Conservation (phyloP, 2,329 filamentous ascomycete genomes). For the Diaporthe citri region DNA sequence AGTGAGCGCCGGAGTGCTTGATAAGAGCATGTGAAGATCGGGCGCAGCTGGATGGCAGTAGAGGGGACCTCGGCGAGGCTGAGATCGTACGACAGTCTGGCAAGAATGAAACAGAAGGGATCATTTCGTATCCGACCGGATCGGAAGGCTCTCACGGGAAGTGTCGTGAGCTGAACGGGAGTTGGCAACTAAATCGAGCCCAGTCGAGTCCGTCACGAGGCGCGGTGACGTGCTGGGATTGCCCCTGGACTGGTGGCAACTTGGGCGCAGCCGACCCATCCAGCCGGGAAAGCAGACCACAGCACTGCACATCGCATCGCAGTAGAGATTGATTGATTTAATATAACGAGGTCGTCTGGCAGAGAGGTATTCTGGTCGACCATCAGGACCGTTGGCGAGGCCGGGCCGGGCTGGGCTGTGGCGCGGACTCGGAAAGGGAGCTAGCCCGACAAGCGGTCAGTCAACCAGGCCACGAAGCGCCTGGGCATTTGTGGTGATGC, state of each 20-base stretch:
- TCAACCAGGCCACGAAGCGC: neutral
- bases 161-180: slow-evolving; percentile 12
- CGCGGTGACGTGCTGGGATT: slow-evolving; percentile 17
- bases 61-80: slow-evolving; percentile 9
- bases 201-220: slow-evolving; percentile 12
- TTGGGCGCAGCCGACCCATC: slow-evolving; percentile 15
- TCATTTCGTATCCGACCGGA: neutral
- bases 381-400: slow-evolving; percentile 11
- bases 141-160: neutral
- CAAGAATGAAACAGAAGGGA: slow-evolving; percentile 1
- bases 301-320: neutral
- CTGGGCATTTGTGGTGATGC: slow-evolving; percentile 1
- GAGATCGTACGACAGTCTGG: slow-evolving; percentile 25
- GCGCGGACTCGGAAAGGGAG: neutral
- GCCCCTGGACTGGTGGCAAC: slow-evolving; percentile 1
- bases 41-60: neutral
- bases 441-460: slow-evolving; percentile 23
- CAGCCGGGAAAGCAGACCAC: slow-evolving; percentile 7
- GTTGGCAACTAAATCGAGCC: slow-evolving; percentile 23
- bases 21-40: slow-evolving; percentile 17
- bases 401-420: slow-evolving; percentile 1
- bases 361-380: neutral
- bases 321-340: neutral
- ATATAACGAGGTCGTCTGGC: neutral
- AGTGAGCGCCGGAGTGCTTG: neutral